These are phyloP conservation scores for Eutrema yunnanense DNA, from an alignment of 345 rosid genomes.

Conservation along the genomic window DNA sequence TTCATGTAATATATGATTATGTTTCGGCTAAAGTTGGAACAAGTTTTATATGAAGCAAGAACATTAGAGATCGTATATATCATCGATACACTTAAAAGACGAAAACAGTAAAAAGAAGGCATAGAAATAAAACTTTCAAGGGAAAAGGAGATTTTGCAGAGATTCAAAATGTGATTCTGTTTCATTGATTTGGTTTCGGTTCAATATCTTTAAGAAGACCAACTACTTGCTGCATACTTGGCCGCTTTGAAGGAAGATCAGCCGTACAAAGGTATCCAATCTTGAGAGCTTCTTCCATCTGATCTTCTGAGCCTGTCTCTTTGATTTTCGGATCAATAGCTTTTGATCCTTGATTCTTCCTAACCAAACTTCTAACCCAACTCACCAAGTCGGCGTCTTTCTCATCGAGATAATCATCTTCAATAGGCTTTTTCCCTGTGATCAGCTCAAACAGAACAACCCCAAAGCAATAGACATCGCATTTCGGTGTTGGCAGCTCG, in stretches of 20 bases:
- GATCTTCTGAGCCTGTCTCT: slow-evolving; percentile 51
- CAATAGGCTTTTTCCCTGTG: slow-evolving; percentile 68
- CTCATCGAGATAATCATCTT: slow-evolving; percentile 68
- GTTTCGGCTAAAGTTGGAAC: neutral
- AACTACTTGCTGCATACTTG: slow-evolving; percentile 93
- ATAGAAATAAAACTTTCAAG: neutral
- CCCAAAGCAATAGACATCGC: slow-evolving; percentile 90
- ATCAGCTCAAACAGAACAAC: slow-evolving; percentile 77
- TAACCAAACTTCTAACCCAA: slow-evolving; percentile 73
- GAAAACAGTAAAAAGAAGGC: slow-evolving; percentile 12
- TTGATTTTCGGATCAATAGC: slow-evolving; percentile 75
- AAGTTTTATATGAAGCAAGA: neutral
- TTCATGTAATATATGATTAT: neutral
- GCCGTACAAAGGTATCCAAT: slow-evolving; percentile 92
- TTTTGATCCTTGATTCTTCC: slow-evolving; percentile 53
- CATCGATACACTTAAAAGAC: slow-evolving; percentile 5
- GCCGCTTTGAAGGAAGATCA: slow-evolving; percentile 77
- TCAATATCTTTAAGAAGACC: slow-evolving; percentile 94
- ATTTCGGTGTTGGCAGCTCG: slow-evolving; percentile 63
- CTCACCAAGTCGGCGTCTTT: slow-evolving; percentile 48
- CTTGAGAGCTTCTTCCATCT: slow-evolving; percentile 84
- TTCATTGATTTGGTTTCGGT: slow-evolving; percentile 42
- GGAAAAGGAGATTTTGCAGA: neutral
- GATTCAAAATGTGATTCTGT: slow-evolving; percentile 4
- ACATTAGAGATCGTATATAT: slow-evolving; percentile 4